Percentiles rank a stretch among this genome's conserved stretches.
phyloP scores from a whole-genome alignment of 345 rosid genomes.

The Zanthoxylum bungeanum region DNA sequence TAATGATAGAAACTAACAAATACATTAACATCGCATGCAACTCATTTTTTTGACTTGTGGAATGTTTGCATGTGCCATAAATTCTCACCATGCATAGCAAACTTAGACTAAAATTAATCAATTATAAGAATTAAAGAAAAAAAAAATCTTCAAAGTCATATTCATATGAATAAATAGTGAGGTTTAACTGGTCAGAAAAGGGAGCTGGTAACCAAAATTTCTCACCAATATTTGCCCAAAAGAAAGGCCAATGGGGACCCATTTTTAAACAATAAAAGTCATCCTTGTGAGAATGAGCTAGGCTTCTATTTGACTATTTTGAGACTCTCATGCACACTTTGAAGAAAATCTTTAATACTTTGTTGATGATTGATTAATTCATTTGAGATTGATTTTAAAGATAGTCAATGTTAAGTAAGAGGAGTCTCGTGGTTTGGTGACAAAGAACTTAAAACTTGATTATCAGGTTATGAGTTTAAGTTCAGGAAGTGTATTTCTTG shows the following conservation, averaged over 20 bases:
- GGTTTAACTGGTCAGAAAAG: constrained; percentile 34
- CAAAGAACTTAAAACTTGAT: no score
- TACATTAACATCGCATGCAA: not conserved
- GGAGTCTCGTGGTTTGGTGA: no score
- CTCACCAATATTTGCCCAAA: constrained; percentile 27
- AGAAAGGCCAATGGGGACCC: constrained; percentile 16
- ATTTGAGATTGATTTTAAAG: not conserved
- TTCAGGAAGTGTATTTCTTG: no score
- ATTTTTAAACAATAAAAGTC: constrained; percentile 33
- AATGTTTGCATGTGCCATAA: constrained; percentile 12
- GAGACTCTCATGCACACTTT: constrained; percentile 10
- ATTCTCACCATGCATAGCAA: not conserved
- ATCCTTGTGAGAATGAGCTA: constrained; percentile 16
- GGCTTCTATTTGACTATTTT: constrained; percentile 38
- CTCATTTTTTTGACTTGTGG: constrained; percentile 9
- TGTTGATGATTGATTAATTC: not conserved
- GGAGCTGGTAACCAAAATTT: constrained; percentile 53
- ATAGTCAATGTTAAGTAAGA: not conserved
- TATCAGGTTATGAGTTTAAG: no score
- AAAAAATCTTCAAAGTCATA: no score
- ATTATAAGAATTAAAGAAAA: no score
- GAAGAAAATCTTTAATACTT: not conserved
- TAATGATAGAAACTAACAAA: not conserved
- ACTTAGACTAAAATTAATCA: no score
- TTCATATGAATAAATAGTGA: not conserved